A percentile compares a stretch with the other conserved stretches of the same genome.
Conservation (phyloP, 192 early-diverging fungal species). For the Mortierella antarctica region DNA sequence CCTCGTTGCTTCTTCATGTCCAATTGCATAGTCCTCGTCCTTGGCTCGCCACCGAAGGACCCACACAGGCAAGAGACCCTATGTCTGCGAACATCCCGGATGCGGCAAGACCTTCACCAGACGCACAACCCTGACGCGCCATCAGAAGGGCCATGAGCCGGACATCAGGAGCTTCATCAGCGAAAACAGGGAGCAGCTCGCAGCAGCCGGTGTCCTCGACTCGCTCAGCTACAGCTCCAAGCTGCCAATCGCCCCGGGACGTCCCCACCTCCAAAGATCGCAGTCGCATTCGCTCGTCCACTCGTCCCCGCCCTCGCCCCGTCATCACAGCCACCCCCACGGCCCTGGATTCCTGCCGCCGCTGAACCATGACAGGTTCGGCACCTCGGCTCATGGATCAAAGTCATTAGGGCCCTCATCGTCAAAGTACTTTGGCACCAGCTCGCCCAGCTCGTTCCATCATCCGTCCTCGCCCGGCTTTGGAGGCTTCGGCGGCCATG, state of each 20-base stretch:
- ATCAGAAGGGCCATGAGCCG: constrained; percentile 66
- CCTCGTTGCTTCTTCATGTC: background rate
- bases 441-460: constrained; percentile 50
- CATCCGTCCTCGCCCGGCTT: constrained; percentile 17
- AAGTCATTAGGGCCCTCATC: constrained; percentile 24
- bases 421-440: constrained; percentile 51
- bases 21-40: constrained; percentile 67
- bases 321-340: constrained; percentile 32
- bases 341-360: constrained; percentile 23
- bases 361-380: constrained; percentile 25
- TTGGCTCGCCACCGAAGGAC: constrained; percentile 82
- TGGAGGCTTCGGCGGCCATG: background rate
- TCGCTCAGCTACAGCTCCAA: constrained; percentile 51
- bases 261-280: constrained; percentile 49
- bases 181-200: constrained; percentile 50
- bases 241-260: constrained; percentile 35
- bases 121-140: constrained; percentile 73
- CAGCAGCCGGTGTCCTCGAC: constrained; percentile 40
- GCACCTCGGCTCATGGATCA: constrained; percentile 23
- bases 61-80: constrained; percentile 82
- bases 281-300: constrained; percentile 36
- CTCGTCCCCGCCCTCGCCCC: constrained; percentile 46
- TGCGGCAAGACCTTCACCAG: constrained; percentile 82
- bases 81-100: constrained; percentile 69
- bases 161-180: constrained; percentile 58